These are phyloP conservation scores for Cutaneotrichosporon spelunceum DNA, from an alignment of 1,284 basidiomycete genomes.

Conservation along the genomic window DNA sequence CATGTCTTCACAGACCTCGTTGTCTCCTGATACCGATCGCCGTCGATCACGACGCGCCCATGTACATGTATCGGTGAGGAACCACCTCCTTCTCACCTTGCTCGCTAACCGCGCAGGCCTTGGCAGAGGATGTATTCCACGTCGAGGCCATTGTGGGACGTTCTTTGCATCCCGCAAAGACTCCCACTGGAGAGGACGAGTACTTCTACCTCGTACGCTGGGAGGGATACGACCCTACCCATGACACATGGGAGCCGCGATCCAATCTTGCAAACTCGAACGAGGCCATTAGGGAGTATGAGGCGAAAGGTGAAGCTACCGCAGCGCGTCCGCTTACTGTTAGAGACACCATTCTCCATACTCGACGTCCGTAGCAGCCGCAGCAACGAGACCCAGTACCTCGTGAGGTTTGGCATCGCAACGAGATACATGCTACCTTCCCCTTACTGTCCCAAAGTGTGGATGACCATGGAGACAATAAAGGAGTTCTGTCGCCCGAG, in stretches of 20 bases:
- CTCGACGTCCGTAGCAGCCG: conserved; percentile 13
- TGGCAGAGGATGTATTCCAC: conserved; percentile 8
- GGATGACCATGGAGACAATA: conserved; percentile 27
- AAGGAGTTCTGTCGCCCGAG: conserved; percentile 3
- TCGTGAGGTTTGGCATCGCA: conserved; percentile 25
- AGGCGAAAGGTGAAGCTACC: not conserved
- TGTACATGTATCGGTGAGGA: not conserved
- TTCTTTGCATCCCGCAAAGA: conserved; percentile 20
- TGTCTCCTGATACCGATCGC: not conserved
- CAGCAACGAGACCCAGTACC: conserved; percentile 12
- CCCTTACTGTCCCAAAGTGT: conserved; percentile 24
- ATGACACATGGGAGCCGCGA: conserved; percentile 65
- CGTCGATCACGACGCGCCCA: not conserved
- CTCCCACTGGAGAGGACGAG: conserved; percentile 20
- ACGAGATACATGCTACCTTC: conserved; percentile 14
- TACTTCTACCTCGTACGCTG: conserved; percentile 60
- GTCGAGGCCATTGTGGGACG: conserved; percentile 32
- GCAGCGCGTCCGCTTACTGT: not conserved
- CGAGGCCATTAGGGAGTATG: not conserved
- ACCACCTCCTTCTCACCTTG: not conserved
- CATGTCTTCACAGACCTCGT: not conserved
- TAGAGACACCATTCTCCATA: conserved; percentile 31
- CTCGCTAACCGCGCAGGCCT: not conserved
- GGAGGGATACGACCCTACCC: conserved; percentile 59
- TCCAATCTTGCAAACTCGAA: conserved; percentile 42